phyloP scores from a whole-genome alignment of 352 stramenopile genomes.

The Elongisporangium undulatum region DNA sequence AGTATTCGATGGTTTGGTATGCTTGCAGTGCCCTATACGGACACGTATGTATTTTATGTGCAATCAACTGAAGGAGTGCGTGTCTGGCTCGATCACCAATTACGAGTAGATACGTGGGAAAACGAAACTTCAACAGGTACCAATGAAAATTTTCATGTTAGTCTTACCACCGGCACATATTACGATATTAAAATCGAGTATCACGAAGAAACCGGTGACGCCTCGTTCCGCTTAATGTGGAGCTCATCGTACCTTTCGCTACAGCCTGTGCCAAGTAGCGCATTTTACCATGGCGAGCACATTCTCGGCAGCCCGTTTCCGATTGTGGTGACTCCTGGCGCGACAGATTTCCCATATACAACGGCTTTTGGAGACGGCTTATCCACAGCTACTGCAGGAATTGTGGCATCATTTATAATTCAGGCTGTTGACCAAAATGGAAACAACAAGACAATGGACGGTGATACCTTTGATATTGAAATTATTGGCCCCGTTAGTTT shows the following conservation, averaged over 20 bases:
- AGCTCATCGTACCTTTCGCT: slow-evolving; percentile 89
- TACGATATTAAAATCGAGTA: slow-evolving; percentile 96
- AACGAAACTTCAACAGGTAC: slow-evolving; percentile 25
- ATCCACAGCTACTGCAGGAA: slow-evolving; percentile 69
- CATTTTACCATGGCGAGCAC: slow-evolving; percentile 87
- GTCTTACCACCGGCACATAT: slow-evolving; percentile 64
- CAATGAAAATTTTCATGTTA: slow-evolving; percentile 60
- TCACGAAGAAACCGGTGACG: slow-evolving; percentile 89
- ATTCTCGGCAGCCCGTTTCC: slow-evolving; percentile 93
- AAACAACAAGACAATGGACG: slow-evolving; percentile 88
- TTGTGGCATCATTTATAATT: slow-evolving; percentile 89
- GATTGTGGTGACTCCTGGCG: slow-evolving; percentile 87
- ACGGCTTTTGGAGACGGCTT: slow-evolving; percentile 86
- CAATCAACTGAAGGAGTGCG: slow-evolving; percentile 89
- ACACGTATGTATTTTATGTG: slow-evolving; percentile 93
- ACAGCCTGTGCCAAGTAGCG: slow-evolving; percentile 71
- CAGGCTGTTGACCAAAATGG: slow-evolving; percentile 91
- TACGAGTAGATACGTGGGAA: slow-evolving; percentile 93
- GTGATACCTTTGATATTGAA: slow-evolving; percentile 71
- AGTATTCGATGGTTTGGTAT: slow-evolving; percentile 95
- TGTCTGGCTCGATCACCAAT: slow-evolving; percentile 91
- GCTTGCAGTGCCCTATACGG: slow-evolving; percentile 63
- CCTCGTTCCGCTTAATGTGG: slow-evolving; percentile 88
- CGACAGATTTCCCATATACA: slow-evolving; percentile 94
- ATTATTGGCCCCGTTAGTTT: slow-evolving; percentile 43